Conservation (phyloP, 176 grass and related monocot genomes). For the Hyparrhenia diplandra region DNA sequence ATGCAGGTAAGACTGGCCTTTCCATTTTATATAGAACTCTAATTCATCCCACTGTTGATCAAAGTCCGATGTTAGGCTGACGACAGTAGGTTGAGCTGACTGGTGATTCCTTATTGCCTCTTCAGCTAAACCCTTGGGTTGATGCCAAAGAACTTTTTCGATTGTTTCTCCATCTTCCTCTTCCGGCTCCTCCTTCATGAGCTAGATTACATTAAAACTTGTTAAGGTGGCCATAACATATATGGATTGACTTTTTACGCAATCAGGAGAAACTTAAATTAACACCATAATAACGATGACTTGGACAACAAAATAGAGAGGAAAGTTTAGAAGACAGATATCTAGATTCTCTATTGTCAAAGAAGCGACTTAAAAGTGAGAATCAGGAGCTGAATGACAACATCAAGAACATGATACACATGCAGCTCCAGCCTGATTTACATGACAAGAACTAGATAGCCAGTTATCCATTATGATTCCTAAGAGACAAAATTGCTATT, state of each 20-base stretch:
- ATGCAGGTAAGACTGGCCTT: slow-evolving; percentile 93
- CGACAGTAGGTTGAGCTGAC: slow-evolving; percentile 68
- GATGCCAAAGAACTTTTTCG: slow-evolving; percentile 94
- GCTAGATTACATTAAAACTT: slow-evolving; percentile 23
- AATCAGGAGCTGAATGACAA: background rate
- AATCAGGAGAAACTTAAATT: background rate
- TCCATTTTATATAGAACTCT: slow-evolving; percentile 99
- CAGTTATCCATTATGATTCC: background rate
- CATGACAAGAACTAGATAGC: background rate
- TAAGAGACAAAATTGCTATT: slow-evolving; percentile 8
- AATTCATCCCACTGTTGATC: slow-evolving; percentile 79
- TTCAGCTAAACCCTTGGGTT: slow-evolving; percentile 72
- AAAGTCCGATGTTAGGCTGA: slow-evolving; percentile 49
- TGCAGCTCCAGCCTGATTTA: background rate
- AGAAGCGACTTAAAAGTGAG: background rate
- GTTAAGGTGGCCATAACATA: background rate
- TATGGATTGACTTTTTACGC: background rate
- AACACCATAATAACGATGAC: background rate
- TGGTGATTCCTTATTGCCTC: slow-evolving; percentile 64
- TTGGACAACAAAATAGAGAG: slow-evolving; percentile 1
- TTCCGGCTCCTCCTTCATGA: slow-evolving; percentile 75
- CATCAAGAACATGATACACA: slow-evolving; percentile 6
- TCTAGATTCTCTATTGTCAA: background rate
- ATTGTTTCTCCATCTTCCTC: slow-evolving; percentile 89
- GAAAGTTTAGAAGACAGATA: background rate